Base-by-base conservation (phyloP, 805 yeast species). In the Candida hungchunana region DNA sequence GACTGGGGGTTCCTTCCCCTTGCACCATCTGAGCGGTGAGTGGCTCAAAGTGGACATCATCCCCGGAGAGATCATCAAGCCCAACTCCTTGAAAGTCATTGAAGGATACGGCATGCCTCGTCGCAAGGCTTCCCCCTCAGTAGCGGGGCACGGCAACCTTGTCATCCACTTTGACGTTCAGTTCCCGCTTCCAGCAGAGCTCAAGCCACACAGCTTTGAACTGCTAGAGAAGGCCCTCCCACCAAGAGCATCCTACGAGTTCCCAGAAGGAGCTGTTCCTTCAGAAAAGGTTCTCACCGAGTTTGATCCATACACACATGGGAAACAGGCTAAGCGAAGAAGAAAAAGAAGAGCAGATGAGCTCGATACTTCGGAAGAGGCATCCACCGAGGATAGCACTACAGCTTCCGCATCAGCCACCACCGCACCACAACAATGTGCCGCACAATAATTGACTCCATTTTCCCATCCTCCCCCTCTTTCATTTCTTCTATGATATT, bases 181-280 rank as follows among this genome's bases (percentile, higher is more conserved):
- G 32, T 79, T 77, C 66, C 88, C 89, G 23, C 54, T 51, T 18
- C 63, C 72, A 36, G 69, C 77, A 50, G 82, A 83, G 54, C 70
- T 95, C 31, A 55, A 71, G 40, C 93, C 81, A 58, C 86, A 79
- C 31, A 71, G 79, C 54, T 69, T 84, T 57, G 72, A 77, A 54
- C 60, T 68, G 42, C 74, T 93, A 60, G 94, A 83, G 60, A 54
- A 62, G 23, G 73, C 87, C 31, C 71, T 93, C 58, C 97, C 97
- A 16, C 62, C 87, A 28, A 79, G 96, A 71, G 63, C 69, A 11
- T 56, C 62, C 34, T 63, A 71, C 19, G 44, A 48, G 6, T 69
- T 85, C 50, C 96, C 96, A 51, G 71, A 67, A 51, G 78, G 71
- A 47, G 84, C 77, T 34, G 75, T 70, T 31, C 73, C 71, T 28